Evolutionary conservation across 1,139 yeast species (phyloP), one percentile per base, ranked within the genome.

Genomic region (Diutina sp.): DNA sequence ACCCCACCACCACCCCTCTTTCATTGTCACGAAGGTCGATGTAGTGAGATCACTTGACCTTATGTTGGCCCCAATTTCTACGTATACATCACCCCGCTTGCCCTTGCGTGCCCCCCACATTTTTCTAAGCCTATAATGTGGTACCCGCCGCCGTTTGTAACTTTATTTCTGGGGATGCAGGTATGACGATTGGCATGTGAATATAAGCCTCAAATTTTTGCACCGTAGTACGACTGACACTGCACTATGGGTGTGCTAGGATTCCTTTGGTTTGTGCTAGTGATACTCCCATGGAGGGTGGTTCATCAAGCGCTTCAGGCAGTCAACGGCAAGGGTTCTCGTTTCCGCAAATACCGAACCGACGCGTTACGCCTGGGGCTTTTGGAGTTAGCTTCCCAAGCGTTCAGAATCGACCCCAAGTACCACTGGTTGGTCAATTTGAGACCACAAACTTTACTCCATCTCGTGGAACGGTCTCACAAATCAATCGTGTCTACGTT

Each of bases 381-480:
- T 5, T 50, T 50, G 21, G 53, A 50, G 29, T 32, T 50, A 14
- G 53, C 53, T 6, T 38, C 29, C 2, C 53, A 50, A 50, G 53
- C 41, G 53, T 16, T 50, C 14, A 30, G 35, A 32, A 32, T 50
- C n/a, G 53, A 50, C 41, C 53, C 53, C 28, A 18, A 11, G 6
- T 50, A 50, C 35, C 53, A 50, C 21, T 50, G 53, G 53, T 12
- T 50, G n/a, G 32, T 50, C 21, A 50, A 50, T 18, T 50, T 50
- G 30, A n/a, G 53, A 8, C 53, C 53, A 6, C 18, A 16, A 18
- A 50, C 53, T 5, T 32, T 50, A 16, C 28, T 50, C 9, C 32
- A 50, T 18, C 44, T 50, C 12, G 18, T 50, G 5, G 53, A 50
- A 11, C 53, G 44, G n/a, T 32, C 41, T 45, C 53, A 50, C 16